These are phyloP conservation scores for Thinopyrum elongatum DNA, from an alignment of 176 grass and related monocot species.

Conservation along the genomic window DNA sequence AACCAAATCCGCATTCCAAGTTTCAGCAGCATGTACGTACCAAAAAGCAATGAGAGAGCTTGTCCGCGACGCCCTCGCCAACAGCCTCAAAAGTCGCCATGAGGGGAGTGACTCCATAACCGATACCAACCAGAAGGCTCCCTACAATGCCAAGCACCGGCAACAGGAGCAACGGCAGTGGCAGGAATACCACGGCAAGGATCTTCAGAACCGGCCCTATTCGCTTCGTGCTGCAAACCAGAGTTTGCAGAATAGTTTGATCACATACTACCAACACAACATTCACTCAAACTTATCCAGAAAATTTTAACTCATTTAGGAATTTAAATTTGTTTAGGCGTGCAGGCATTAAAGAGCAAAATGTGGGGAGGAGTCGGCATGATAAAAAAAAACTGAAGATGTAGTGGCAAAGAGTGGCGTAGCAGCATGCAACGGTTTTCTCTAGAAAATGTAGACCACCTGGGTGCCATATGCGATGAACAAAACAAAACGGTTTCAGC, in stretches of 20 bases:
- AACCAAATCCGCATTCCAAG: not conserved
- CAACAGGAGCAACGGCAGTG: constrained; percentile 55
- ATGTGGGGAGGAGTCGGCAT: no score
- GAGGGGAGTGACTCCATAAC: constrained; percentile 67
- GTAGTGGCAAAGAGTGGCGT: no score
- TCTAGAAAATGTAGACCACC: no score
- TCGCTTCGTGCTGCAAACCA: constrained; percentile 58
- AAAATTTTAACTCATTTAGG: not conserved
- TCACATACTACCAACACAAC: not conserved
- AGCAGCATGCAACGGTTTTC: no score
- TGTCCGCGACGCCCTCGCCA: constrained; percentile 51
- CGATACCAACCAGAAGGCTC: constrained; percentile 62
- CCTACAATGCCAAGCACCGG: constrained; percentile 47
- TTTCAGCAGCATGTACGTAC: constrained; percentile 31
- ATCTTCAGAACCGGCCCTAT: constrained; percentile 64
- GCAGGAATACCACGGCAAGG: constrained; percentile 37
- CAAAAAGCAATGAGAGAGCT: constrained; percentile 64
- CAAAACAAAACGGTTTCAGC: no score
- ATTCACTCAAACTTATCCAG: not conserved
- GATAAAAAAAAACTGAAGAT: no score
- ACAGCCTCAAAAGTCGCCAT: constrained; percentile 81
- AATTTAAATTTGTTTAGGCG: not conserved
- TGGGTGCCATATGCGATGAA: no score
- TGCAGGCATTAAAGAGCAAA: not conserved
- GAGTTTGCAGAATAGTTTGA: not conserved